A percentile compares a stretch with the other conserved stretches of the same genome.
Evolutionary conservation across 768 basidiomycete genomes (phyloP).

Genomic region (Coprinellus aureogranulatus): DNA sequence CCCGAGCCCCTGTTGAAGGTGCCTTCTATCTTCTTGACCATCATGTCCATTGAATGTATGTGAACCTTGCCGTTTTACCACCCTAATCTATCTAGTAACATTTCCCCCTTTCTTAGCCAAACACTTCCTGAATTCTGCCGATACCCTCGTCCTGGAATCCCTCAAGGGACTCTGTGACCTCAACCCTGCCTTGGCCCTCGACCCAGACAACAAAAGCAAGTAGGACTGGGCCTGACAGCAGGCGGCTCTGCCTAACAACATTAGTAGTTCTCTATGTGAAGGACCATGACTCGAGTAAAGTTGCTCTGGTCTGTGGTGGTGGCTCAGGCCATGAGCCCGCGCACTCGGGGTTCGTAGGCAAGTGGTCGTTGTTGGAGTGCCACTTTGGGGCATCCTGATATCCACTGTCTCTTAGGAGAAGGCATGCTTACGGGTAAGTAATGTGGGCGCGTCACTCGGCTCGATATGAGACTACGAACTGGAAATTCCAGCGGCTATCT

Average conservation of each 20-base stretch:
- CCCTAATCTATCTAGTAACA: not conserved
- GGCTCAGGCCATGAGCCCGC: conserved; percentile 91
- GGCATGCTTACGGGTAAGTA: conserved; percentile 72
- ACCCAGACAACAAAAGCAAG: conserved; percentile 63
- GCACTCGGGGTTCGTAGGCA: conserved; percentile 87
- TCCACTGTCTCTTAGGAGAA: conserved; percentile 42
- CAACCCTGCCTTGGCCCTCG: conserved; percentile 72
- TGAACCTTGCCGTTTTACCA: conserved; percentile 4
- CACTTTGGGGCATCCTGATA: too few relatives aligned
- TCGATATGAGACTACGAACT: not conserved
- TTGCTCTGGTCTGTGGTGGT: conserved; percentile 79
- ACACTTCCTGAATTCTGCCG: conserved; percentile 75
- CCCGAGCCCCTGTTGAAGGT: not conserved
- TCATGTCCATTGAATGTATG: conserved; percentile 41
- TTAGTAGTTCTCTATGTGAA: conserved; percentile 60
- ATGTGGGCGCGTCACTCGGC: not conserved
- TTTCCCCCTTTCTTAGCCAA: conserved; percentile 40
- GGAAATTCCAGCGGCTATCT: conserved; percentile 57
- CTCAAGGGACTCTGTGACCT: conserved; percentile 67
- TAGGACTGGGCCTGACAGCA: too few relatives aligned
- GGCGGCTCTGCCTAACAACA: too few relatives aligned
- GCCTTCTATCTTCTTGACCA: conserved; percentile 9
- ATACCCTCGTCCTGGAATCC: conserved; percentile 73
- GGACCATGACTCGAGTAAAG: conserved; percentile 58
- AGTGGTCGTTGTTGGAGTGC: conserved; percentile 15